phyloP scores from a whole-genome alignment of 352 stramenopile species.

The Pythium monospermum region DNA sequence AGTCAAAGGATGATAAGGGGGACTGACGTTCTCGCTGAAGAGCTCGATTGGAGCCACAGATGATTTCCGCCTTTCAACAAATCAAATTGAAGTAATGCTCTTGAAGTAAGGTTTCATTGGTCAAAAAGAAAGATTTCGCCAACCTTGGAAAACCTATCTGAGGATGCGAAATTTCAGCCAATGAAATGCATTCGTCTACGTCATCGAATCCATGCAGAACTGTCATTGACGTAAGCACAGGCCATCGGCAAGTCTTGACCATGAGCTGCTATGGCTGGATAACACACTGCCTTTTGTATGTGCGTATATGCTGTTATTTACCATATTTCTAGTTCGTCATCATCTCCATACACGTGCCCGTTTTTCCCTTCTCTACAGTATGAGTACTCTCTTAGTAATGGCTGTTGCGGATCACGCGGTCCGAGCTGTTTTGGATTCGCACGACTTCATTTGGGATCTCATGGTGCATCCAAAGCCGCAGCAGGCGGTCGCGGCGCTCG shows the following conservation, averaged over 20 bases:
- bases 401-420: slow-evolving; percentile 84
- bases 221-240: too few relatives aligned
- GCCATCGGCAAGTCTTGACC: too few relatives aligned
- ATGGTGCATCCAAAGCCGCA: slow-evolving; percentile 74
- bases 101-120: slow-evolving; percentile 21
- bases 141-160: not conserved
- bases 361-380: not conserved
- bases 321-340: not conserved
- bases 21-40: slow-evolving; percentile 2
- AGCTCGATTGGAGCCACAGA: slow-evolving; percentile 20
- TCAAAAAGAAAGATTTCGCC: not conserved
- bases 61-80: slow-evolving; percentile 13
- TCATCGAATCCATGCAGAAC: too few relatives aligned
- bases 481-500: slow-evolving; percentile 58
- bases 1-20: not conserved
- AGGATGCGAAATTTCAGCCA: slow-evolving; percentile 7
- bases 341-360: not conserved
- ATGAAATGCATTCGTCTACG: slow-evolving; percentile 7
- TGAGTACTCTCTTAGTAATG: slow-evolving; percentile 76
- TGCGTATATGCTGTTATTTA: too few relatives aligned
- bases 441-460: slow-evolving; percentile 86
- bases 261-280: too few relatives aligned
- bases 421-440: slow-evolving; percentile 86
- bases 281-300: too few relatives aligned
- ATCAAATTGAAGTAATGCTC: not conserved